Percentiles rank a stretch among this genome's conserved stretches.
Evolutionary conservation across 345 rosid genomes (phyloP).

Genomic region (Lagerstroemia speciosa): DNA sequence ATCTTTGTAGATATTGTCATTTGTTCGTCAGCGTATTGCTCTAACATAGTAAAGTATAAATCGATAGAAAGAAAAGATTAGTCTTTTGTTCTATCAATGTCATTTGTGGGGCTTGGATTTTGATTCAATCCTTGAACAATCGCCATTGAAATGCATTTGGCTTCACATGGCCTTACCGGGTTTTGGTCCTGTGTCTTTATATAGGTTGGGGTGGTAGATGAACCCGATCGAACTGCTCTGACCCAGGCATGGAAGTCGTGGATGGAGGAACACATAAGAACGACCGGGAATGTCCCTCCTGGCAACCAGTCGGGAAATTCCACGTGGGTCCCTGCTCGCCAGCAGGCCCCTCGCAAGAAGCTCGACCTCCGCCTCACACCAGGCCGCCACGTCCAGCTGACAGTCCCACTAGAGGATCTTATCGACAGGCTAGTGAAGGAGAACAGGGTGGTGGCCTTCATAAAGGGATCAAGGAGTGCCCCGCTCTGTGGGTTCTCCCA

Average conservation of each 20-base stretch:
- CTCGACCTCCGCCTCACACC: conserved; percentile 84
- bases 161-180: not conserved
- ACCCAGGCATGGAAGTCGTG: conserved; percentile 94
- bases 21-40: not conserved
- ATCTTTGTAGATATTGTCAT: no score
- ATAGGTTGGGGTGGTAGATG: conserved; percentile 66
- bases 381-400: conserved; percentile 72
- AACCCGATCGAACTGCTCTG: conserved; percentile 55
- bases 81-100: no score
- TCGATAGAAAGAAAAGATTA: no score
- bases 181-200: not conserved
- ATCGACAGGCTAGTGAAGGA: conserved; percentile 68
- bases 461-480: conserved; percentile 85
- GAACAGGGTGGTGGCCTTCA: no score
- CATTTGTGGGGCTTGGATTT: no score
- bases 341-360: conserved; percentile 58
- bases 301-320: conserved; percentile 88
- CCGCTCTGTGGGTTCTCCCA: conserved; percentile 89
- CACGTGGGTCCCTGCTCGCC: conserved; percentile 38
- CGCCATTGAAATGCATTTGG: not conserved
- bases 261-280: conserved; percentile 85
- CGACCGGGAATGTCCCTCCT: conserved; percentile 74
- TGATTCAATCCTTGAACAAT: no score
- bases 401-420: conserved; percentile 62
- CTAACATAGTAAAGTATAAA: no score